phyloP scores from a whole-genome alignment of 2,329 filamentous ascomycete genomes.

The Aureobasidium sp. region DNA sequence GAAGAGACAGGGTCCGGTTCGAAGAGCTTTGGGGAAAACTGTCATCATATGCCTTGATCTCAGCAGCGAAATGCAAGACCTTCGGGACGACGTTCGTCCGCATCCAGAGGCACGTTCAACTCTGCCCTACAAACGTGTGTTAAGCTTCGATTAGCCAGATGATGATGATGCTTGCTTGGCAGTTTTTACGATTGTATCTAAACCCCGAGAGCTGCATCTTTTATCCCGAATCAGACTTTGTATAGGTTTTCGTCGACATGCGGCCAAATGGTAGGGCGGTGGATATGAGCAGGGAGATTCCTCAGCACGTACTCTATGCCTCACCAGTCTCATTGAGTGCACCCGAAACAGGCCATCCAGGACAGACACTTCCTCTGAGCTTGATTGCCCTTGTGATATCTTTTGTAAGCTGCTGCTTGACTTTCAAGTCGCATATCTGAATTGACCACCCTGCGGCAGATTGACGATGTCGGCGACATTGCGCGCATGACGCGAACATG shows the following conservation, averaged over 20 bases:
- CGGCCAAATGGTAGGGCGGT: not conserved
- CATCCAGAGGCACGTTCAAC: not conserved
- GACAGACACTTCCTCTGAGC: slow-evolving; percentile 46
- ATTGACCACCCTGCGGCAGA: slow-evolving; percentile 30
- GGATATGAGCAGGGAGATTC: slow-evolving; percentile 4
- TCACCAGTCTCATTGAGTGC: slow-evolving; percentile 11
- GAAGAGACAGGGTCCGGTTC: not conserved
- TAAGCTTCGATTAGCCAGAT: not conserved
- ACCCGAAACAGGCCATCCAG: not conserved
- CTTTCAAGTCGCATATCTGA: not conserved
- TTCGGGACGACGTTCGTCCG: not conserved
- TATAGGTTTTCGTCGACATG: not conserved
- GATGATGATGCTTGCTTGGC: slow-evolving; percentile 9
- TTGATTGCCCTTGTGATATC: slow-evolving; percentile 52
- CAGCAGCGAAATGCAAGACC: not conserved
- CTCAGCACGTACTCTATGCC: slow-evolving; percentile 10
- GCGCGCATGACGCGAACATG: slow-evolving; percentile 54
- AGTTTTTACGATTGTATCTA: slow-evolving; percentile 5
- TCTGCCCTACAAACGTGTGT: not conserved
- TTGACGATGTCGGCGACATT: slow-evolving; percentile 53
- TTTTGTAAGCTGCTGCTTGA: slow-evolving; percentile 37
- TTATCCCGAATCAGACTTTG: not conserved
- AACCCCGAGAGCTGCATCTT: not conserved
- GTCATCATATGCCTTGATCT: no score
- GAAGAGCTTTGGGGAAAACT: no score